Percentiles rank a stretch among this genome's conserved stretches.
These are phyloP conservation scores for Raddia distichophylla DNA, from an alignment of 176 grass and related monocot genomes.

Conservation along the genomic window DNA sequence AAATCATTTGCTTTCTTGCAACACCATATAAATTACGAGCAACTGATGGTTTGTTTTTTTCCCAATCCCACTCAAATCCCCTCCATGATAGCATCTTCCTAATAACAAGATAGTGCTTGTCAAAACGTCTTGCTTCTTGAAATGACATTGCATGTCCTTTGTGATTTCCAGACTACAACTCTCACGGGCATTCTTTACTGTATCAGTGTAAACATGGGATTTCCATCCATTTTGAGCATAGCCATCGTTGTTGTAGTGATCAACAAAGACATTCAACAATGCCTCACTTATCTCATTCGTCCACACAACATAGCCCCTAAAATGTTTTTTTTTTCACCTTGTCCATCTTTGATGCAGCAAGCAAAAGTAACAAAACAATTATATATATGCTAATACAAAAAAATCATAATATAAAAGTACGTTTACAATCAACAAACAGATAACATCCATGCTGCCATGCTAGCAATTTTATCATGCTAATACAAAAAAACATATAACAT, in stretches of 20 bases:
- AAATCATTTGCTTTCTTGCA: no score
- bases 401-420: no score
- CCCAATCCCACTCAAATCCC: neutral
- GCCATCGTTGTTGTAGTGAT: neutral
- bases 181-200: neutral
- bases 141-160: neutral
- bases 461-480: no score
- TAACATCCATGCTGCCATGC: no score
- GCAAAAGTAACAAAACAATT: no score
- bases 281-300: neutral
- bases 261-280: neutral
- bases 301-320: neutral
- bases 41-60: neutral
- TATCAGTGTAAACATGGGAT: neutral
- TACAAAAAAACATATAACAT: no score
- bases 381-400: no score
- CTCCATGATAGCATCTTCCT: neutral
- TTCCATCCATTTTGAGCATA: neutral
- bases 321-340: neutral
- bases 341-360: no score
- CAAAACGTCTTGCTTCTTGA: neutral
- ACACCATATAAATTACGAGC: no score
- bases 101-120: constrained; percentile 1
- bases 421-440: no score
- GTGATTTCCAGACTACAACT: neutral